phyloP scores from a whole-genome alignment of 2,329 filamentous ascomycete genomes.

The Alternaria atra region DNA sequence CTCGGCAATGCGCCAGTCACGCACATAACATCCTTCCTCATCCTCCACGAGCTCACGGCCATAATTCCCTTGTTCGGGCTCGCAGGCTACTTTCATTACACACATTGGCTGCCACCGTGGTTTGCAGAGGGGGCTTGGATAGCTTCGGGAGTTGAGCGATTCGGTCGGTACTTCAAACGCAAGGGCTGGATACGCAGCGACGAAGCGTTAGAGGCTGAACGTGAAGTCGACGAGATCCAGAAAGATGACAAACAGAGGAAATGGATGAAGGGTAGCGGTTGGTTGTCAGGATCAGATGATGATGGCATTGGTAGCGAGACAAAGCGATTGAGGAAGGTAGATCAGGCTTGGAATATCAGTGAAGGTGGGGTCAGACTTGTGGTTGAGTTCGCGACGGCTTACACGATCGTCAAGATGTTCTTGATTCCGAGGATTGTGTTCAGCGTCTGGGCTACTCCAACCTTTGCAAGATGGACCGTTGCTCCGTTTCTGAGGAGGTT shows the following conservation, averaged over 20 bases:
- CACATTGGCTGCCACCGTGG: slow-evolving; percentile 72
- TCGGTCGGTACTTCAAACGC: slow-evolving; percentile 77
- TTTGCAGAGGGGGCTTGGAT: slow-evolving; percentile 63
- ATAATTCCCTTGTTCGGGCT: slow-evolving; percentile 70
- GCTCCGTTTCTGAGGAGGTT: slow-evolving; percentile 43
- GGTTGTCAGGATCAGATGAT: slow-evolving; percentile 38
- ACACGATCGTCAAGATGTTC: slow-evolving; percentile 86
- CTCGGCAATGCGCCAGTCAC: slow-evolving; percentile 81
- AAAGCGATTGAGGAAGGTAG: slow-evolving; percentile 39
- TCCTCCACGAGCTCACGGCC: slow-evolving; percentile 88
- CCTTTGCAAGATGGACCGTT: slow-evolving; percentile 72
- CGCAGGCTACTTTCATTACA: slow-evolving; percentile 64
- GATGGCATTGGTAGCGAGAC: slow-evolving; percentile 55
- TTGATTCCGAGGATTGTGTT: slow-evolving; percentile 78
- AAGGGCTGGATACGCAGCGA: slow-evolving; percentile 80
- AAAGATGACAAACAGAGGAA: slow-evolving; percentile 58
- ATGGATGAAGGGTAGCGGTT: slow-evolving; percentile 66
- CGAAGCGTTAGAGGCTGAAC: slow-evolving; percentile 57
- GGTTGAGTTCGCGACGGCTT: slow-evolving; percentile 83
- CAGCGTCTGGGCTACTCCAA: slow-evolving; percentile 90
- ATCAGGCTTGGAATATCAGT: slow-evolving; percentile 51
- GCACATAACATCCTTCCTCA: slow-evolving; percentile 84
- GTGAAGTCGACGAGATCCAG: slow-evolving; percentile 21
- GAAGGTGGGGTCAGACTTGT: slow-evolving; percentile 63
- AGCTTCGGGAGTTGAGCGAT: slow-evolving; percentile 72